Conservation (phyloP, 495 filamentous ascomycete species). For the Melanomma pulvis-pyrius region DNA sequence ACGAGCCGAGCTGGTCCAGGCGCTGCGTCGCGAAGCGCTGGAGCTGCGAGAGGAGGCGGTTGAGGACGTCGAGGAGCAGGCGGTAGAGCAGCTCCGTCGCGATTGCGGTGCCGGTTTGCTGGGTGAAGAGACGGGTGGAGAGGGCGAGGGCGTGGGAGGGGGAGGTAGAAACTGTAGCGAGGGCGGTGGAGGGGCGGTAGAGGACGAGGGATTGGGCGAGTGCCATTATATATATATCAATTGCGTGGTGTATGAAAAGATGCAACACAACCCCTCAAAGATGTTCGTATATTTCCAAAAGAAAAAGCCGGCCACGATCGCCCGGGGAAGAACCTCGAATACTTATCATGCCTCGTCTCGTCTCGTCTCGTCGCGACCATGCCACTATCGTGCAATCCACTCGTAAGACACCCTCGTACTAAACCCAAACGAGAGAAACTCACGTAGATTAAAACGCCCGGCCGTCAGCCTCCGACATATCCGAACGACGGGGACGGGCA, state of each 20-base stretch:
- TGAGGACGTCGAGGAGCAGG: constrained; percentile 25
- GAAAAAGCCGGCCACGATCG: too few species aligned
- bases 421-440: background rate
- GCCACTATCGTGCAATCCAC: background rate
- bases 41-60: constrained; percentile 11
- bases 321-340: too few species aligned
- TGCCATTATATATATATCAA: constrained; percentile 8
- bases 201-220: constrained; percentile 13
- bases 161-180: background rate
- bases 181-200: constrained; percentile 9
- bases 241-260: too few species aligned
- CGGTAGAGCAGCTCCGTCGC: constrained; percentile 35
- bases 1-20: constrained; percentile 12
- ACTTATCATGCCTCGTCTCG: too few species aligned
- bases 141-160: constrained; percentile 8
- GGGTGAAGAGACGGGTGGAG: constrained; percentile 15
- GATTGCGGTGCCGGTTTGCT: constrained; percentile 26
- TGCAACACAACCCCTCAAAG: too few species aligned
- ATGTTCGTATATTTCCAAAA: too few species aligned
- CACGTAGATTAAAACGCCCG: background rate
- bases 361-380: too few species aligned
- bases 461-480: too few species aligned
- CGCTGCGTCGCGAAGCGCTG: constrained; percentile 13
- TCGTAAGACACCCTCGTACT: background rate
- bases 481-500: too few species aligned